Percentiles rank a stretch among this genome's conserved stretches.
Conservation (phyloP, 768 basidiomycete genomes). For the Russula foetens region DNA sequence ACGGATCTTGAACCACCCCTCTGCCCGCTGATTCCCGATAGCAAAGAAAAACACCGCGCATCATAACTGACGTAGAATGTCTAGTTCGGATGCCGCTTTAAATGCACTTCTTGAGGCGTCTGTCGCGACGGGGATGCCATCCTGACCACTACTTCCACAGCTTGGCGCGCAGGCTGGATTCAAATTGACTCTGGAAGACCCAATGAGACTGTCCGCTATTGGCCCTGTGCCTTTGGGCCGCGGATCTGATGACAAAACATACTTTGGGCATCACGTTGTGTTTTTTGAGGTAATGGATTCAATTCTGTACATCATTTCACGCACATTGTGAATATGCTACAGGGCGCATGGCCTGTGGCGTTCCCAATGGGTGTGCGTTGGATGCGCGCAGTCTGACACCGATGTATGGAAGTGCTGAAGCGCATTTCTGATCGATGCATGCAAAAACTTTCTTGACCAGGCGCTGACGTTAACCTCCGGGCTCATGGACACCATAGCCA, state of each 20-base stretch:
- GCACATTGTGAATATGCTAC: background rate
- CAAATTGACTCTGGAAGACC: background rate
- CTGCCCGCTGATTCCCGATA: background rate
- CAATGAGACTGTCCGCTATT: background rate
- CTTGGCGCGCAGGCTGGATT: background rate
- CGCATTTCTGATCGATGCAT: slow-evolving; percentile 2
- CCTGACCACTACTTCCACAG: background rate
- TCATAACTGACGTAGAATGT: background rate
- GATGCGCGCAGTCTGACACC: background rate
- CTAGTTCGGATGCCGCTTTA: background rate
- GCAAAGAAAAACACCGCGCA: background rate
- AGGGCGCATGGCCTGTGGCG: background rate
- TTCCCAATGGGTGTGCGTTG: background rate
- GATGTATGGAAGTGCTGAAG: background rate
- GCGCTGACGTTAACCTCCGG: background rate
- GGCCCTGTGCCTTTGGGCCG: background rate
- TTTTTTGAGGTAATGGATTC: slow-evolving; percentile 2
- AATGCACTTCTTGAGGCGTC: background rate
- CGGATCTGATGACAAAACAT: slow-evolving; percentile 3
- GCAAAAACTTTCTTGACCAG: background rate
- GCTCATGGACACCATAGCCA: background rate
- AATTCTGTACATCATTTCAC: background rate
- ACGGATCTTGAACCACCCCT: background rate
- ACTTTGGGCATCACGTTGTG: background rate
- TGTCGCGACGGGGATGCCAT: background rate